Conservation (phyloP, 768 basidiomycete species). For the Suillus subaureus region DNA sequence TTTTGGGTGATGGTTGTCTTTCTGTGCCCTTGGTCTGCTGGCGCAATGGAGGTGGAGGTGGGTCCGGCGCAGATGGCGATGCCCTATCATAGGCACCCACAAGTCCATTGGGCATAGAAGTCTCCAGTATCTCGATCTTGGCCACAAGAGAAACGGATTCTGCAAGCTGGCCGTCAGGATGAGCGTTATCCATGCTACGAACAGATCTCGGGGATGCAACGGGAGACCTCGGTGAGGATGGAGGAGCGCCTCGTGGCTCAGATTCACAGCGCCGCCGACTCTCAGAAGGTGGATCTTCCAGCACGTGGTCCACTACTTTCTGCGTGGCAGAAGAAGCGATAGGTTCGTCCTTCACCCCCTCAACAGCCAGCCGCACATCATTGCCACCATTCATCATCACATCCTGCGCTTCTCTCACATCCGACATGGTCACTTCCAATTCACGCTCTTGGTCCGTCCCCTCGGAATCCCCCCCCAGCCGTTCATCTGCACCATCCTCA, state of each 20-base stretch:
- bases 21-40: neutral
- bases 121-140: neutral
- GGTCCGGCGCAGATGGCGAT: neutral
- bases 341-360: slow-evolving; percentile 6
- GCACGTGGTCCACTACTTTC: neutral
- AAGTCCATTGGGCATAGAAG: neutral
- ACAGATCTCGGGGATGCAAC: neutral
- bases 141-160: neutral
- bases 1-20: neutral
- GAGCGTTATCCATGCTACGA: neutral
- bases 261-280: neutral
- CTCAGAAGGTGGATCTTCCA: neutral
- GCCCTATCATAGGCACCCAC: neutral
- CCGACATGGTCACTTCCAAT: neutral
- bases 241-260: neutral
- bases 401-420: slow-evolving; percentile 11
- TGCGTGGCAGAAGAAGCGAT: neutral
- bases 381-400: slow-evolving; percentile 15
- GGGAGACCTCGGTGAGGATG: neutral
- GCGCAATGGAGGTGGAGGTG: slow-evolving; percentile 3
- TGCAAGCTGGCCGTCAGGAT: neutral
- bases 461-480: neutral
- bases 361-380: slow-evolving; percentile 5
- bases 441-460: neutral
- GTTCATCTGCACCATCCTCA: slow-evolving; percentile 14